Percentiles rank a stretch among this genome's conserved stretches.
phyloP scores from a whole-genome alignment of 2,329 filamentous ascomycete species.

The Colletotrichum gigasporum region DNA sequence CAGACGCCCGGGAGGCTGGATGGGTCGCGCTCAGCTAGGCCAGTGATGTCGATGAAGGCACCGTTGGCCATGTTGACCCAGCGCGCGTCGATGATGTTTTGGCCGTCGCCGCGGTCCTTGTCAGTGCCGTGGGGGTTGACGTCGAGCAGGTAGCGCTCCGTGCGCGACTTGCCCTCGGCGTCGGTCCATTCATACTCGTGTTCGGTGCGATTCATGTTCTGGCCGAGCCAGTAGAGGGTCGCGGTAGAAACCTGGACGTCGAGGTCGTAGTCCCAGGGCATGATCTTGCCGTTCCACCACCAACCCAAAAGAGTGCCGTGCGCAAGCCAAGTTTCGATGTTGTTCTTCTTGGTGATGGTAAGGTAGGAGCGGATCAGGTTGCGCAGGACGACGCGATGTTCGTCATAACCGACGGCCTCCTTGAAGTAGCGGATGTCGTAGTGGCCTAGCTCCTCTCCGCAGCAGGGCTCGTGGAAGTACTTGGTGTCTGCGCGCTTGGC shows the following conservation, averaged over 20 bases:
- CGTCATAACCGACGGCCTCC: conserved; percentile 69
- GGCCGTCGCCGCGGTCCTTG: conserved; percentile 70
- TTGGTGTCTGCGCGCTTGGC: conserved; percentile 48
- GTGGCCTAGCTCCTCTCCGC: conserved; percentile 69
- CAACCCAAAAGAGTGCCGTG: conserved; percentile 86
- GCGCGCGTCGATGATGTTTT: conserved; percentile 84
- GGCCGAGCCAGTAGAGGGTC: conserved; percentile 72
- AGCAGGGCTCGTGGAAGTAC: conserved; percentile 74
- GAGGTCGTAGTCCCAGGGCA: conserved; percentile 87
- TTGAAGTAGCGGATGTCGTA: conserved; percentile 80
- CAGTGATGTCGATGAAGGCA: conserved; percentile 86
- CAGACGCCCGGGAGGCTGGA: conserved; percentile 69
- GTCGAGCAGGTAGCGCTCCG: conserved; percentile 74
- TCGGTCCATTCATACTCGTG: conserved; percentile 63
- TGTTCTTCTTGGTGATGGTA: conserved; percentile 68
- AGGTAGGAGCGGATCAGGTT: conserved; percentile 81
- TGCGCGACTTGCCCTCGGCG: conserved; percentile 51
- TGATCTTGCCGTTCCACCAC: conserved; percentile 86
- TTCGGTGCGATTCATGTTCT: conserved; percentile 74
- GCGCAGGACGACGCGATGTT: conserved; percentile 71
- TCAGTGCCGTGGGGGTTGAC: conserved; percentile 77
- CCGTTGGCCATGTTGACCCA: conserved; percentile 83
- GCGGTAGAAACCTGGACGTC: conserved; percentile 80
- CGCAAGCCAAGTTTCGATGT: conserved; percentile 85
- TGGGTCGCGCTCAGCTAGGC: conserved; percentile 73